These are phyloP conservation scores for Adansonia gregorii DNA, from an alignment of 441 rosid species.

Conservation along the genomic window DNA sequence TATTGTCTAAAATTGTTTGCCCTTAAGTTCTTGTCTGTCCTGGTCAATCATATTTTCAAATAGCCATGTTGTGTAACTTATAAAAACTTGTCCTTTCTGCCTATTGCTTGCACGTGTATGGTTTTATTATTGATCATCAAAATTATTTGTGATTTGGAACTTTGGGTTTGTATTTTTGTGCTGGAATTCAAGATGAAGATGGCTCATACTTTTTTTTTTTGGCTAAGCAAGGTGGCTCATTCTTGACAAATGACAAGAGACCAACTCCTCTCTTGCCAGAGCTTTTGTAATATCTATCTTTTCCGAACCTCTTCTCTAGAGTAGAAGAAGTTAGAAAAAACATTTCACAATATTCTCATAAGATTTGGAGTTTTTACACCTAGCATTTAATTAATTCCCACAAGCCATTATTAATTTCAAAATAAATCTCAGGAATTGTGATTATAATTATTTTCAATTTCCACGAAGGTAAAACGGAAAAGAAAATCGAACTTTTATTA, in stretches of 20 bases:
- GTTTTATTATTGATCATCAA: neutral
- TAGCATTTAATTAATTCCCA: neutral
- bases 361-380: neutral
- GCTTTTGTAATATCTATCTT: neutral
- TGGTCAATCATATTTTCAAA: neutral
- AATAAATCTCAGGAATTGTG: neutral
- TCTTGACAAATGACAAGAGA: constrained; percentile 4
- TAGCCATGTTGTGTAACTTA: neutral
- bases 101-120: constrained; percentile 13
- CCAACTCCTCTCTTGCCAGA: neutral
- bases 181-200: neutral
- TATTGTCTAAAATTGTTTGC: neutral
- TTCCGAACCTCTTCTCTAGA: neutral
- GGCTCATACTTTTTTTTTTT: neutral
- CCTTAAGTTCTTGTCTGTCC: neutral
- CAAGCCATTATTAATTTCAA: neutral
- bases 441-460: neutral
- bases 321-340: neutral
- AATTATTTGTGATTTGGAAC: constrained; percentile 18
- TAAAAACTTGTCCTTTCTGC: neutral
- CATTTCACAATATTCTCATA: constrained; percentile 1
- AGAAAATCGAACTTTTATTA: neutral
- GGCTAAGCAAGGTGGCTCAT: neutral
- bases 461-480: neutral
- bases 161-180: constrained; percentile 13